Evolutionary conservation across 2,329 filamentous ascomycete species (phyloP).

Genomic region (Xylaria sp.): DNA sequence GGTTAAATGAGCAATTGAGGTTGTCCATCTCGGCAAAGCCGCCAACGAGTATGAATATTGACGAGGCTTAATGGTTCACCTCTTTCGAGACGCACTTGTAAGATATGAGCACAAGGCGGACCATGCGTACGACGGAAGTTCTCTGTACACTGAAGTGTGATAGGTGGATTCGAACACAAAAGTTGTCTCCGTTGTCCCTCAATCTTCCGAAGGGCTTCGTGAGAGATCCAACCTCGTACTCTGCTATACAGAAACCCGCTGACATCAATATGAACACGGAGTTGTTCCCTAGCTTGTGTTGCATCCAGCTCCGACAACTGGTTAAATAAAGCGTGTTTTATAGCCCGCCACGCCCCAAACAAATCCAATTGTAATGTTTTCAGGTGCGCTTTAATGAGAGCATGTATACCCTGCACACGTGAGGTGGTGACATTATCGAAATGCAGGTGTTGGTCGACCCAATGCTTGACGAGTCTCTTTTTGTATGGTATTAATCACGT

Average conservation of each 20-base stretch:
- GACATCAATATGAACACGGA: not conserved
- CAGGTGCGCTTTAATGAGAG: not conserved
- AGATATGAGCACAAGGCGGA: not conserved
- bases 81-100: not conserved
- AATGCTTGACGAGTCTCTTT: not conserved
- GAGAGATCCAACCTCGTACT: not conserved
- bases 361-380: not conserved
- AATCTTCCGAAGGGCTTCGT: not conserved
- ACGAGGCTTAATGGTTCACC: not conserved
- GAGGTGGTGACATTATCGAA: not conserved
- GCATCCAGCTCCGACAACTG: not conserved
- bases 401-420: not conserved
- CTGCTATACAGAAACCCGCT: not conserved
- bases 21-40: not conserved
- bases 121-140: not conserved
- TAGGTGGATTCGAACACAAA: too few species aligned
- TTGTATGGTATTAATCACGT: not conserved
- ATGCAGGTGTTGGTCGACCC: not conserved
- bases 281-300: not conserved
- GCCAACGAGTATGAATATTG: not conserved
- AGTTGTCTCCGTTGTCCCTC: not conserved
- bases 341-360: not conserved
- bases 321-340: not conserved
- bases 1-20: not conserved
- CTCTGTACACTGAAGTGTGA: not conserved